Evolutionary conservation across 1,139 yeast species (phyloP).

Genomic region (Zygosaccharomyces pseudobailii): DNA sequence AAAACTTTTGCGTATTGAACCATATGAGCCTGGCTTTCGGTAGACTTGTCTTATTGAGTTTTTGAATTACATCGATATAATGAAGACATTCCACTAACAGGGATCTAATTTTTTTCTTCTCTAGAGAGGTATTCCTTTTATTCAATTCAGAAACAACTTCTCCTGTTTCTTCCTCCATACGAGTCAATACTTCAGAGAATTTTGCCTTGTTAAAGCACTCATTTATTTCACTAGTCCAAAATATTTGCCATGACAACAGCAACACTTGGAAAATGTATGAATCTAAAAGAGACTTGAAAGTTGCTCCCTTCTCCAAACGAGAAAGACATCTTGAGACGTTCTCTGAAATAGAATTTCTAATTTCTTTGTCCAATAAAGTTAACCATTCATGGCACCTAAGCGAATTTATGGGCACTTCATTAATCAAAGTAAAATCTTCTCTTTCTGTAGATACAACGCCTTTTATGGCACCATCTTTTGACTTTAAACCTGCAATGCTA

Average conservation of each 20-base stretch:
- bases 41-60: conserved; percentile 24
- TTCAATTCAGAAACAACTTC: conserved; percentile 19
- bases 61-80: conserved; percentile 44
- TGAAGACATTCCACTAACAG: conserved; percentile 65
- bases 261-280: conserved; percentile 55
- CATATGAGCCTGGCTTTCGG: conserved; percentile 38
- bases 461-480: conserved; percentile 40
- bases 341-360: conserved; percentile 45
- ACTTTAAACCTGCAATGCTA: conserved; percentile 50
- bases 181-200: conserved; percentile 8
- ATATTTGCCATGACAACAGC: conserved; percentile 53
- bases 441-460: conserved; percentile 60
- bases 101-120: conserved; percentile 49
- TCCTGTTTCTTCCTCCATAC: conserved; percentile 5
- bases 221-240: conserved; percentile 49
- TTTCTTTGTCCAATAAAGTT: conserved; percentile 49
- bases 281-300: conserved; percentile 16
- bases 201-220: conserved; percentile 11
- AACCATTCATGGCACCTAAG: conserved; percentile 63
- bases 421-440: conserved; percentile 47
- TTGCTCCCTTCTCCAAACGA: conserved; percentile 16
- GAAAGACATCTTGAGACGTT: conserved; percentile 34
- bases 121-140: background rate
- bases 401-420: conserved; percentile 44
- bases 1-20: conserved; percentile 53